Evolutionary conservation across 2,329 filamentous ascomycete species (phyloP).

Genomic region (Ophiosphaerella narmari): DNA sequence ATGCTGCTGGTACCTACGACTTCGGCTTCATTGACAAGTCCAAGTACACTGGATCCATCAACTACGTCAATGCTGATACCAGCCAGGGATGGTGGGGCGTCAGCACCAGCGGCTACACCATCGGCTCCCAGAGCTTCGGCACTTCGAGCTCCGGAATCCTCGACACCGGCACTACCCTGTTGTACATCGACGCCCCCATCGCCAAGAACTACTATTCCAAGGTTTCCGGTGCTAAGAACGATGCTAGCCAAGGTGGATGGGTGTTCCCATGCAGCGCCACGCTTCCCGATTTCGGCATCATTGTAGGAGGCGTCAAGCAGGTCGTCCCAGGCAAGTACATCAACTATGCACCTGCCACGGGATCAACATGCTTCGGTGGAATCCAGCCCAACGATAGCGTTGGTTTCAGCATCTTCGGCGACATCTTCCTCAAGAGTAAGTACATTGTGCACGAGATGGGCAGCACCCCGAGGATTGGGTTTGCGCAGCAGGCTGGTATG

Average conservation of each 20-base stretch:
- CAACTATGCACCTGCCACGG: constrained; percentile 56
- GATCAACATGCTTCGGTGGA: constrained; percentile 70
- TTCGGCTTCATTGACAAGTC: constrained; percentile 63
- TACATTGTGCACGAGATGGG: constrained; percentile 65
- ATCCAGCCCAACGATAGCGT: constrained; percentile 68
- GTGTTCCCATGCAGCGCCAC: constrained; percentile 56
- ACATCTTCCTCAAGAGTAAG: constrained; percentile 77
- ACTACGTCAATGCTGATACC: constrained; percentile 61
- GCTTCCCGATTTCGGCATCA: constrained; percentile 60
- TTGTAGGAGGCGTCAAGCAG: constrained; percentile 56
- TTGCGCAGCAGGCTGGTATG: constrained; percentile 47
- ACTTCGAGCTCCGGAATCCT: constrained; percentile 61
- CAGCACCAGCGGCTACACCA: constrained; percentile 59
- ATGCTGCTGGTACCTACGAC: constrained; percentile 56
- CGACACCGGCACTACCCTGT: constrained; percentile 72
- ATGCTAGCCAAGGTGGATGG: constrained; percentile 58
- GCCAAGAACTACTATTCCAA: constrained; percentile 64
- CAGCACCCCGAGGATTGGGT: constrained; percentile 49
- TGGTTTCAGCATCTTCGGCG: constrained; percentile 72
- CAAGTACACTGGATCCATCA: constrained; percentile 63
- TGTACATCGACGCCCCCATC: constrained; percentile 61
- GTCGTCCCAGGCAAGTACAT: constrained; percentile 59
- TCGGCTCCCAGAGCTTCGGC: constrained; percentile 53
- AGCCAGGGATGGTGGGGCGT: constrained; percentile 69
- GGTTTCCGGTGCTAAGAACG: constrained; percentile 58